Base-by-base conservation (phyloP, 2,329 filamentous ascomycete genomes). In the Pestalotiopsis sp. region DNA sequence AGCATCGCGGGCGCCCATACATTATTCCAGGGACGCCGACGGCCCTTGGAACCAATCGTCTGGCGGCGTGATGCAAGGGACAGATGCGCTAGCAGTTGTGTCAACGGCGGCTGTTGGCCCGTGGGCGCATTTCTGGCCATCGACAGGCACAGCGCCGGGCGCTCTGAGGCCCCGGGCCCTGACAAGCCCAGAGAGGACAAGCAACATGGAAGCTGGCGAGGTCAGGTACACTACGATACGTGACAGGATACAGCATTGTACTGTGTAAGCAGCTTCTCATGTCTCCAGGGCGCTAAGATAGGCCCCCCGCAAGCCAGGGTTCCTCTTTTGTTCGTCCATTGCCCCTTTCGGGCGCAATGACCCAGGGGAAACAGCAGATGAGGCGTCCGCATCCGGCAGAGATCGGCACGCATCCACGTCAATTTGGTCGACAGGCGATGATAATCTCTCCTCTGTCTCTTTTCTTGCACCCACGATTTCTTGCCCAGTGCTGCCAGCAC, bases 31-130 rank as follows among this genome's bases (percentile, higher is more conserved):
- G 23, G 57, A 59, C 57, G 31, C 23, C 45, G 11, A 25, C 17
- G 20, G 17, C 13, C 57, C 13, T 25, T 52, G 45, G n/a, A 23
- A 36, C 57, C 59, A 62, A 62, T 62, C n/a, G 31, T 39, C 59
- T 20, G 7, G 27, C 31, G 20, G 27, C 13, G 20, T 17, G 7
- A 17, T 38, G 27, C 59, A 20, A 39, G 27, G 59, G 27, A n/a
- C 27, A 39, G 36, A 20, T 17, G 14, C 59, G 36, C 59, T 39
- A 62, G 17, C 27, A 27, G 12, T 38, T 62, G 59, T 62, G 59
- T 62, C 59, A 62, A 62, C 59, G 59, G 59, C 59, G 59, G 59
- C 36, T 62, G 59, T 62, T 27, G 59, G 59, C 59, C 20, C 36
- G 59, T 11, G 38, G 25, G 56, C 20, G 45, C 45, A 36, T 36